Evolutionary conservation across 2,329 filamentous ascomycete species (phyloP).

Genomic region (Alternaria conjuncta): DNA sequence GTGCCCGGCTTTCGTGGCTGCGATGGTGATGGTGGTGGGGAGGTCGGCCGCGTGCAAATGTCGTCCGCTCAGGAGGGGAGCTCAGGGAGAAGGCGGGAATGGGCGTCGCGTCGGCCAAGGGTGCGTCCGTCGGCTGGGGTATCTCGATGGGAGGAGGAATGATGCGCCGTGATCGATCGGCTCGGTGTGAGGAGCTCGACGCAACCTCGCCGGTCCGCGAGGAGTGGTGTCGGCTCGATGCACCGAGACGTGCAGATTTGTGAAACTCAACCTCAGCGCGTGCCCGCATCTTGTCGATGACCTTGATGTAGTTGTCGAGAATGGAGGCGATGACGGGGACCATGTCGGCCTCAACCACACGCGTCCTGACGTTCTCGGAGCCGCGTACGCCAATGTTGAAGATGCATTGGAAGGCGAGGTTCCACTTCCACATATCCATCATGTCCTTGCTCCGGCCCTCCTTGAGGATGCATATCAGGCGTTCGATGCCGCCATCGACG

Average conservation of each 20-base stretch:
- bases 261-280: slow-evolving; percentile 82
- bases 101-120: slow-evolving; percentile 66
- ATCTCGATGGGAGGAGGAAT: slow-evolving; percentile 87
- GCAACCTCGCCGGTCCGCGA: slow-evolving; percentile 48
- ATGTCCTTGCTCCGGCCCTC: slow-evolving; percentile 95
- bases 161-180: slow-evolving; percentile 68
- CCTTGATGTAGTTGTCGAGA: slow-evolving; percentile 96
- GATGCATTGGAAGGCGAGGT: slow-evolving; percentile 96
- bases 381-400: slow-evolving; percentile 98
- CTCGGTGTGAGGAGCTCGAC: slow-evolving; percentile 48
- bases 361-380: slow-evolving; percentile 89
- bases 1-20: slow-evolving; percentile 55
- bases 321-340: slow-evolving; percentile 98
- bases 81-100: slow-evolving; percentile 69
- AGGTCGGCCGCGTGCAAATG: slow-evolving; percentile 64
- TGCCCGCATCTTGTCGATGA: slow-evolving; percentile 89
- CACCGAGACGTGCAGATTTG: slow-evolving; percentile 56
- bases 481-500: slow-evolving; percentile 97
- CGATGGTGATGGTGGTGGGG: slow-evolving; percentile 58
- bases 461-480: slow-evolving; percentile 96
- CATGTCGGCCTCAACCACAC: slow-evolving; percentile 98
- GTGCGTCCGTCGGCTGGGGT: slow-evolving; percentile 58
- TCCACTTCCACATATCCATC: slow-evolving; percentile 99
- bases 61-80: slow-evolving; percentile 74
- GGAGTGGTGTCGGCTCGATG: slow-evolving; percentile 49